Evolutionary conservation across 345 rosid species (phyloP).

Genomic region (Eucalyptus sp.): DNA sequence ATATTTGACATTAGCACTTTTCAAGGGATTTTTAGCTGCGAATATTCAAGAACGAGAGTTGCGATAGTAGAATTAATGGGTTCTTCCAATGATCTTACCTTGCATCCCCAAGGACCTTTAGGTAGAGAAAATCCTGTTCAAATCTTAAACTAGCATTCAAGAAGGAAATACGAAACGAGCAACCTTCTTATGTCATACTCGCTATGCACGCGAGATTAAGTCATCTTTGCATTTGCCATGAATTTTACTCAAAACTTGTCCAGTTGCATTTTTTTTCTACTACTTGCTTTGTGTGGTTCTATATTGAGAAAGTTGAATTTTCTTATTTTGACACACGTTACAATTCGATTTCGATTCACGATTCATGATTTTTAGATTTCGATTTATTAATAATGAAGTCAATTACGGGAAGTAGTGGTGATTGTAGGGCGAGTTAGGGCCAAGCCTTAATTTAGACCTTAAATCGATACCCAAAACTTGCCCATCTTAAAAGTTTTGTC

Average conservation of each 20-base stretch:
- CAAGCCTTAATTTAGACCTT: not conserved
- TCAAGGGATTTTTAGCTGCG: not conserved
- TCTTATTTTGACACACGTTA: not conserved
- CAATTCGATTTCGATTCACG: not conserved
- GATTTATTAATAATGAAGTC: not conserved
- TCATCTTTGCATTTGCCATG: not conserved
- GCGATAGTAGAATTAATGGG: not conserved
- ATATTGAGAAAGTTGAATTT: not conserved
- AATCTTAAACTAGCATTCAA: too few species aligned
- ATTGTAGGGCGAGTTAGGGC: not conserved
- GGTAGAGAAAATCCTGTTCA: too few species aligned
- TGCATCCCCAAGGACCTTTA: too few species aligned
- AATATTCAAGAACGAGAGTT: not conserved
- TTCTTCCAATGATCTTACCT: too few species aligned
- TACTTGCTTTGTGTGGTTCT: not conserved
- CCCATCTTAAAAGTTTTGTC: not conserved
- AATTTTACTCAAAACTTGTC: not conserved
- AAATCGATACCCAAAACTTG: not conserved
- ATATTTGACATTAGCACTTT: not conserved
- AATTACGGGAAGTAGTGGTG: not conserved
- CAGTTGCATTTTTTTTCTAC: not conserved
- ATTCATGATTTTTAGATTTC: not conserved
- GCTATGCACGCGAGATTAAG: accelerated
- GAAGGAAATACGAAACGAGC: too few species aligned
- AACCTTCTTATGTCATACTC: not conserved